A percentile compares a stretch with the other conserved stretches of the same genome.
These are phyloP conservation scores for Abelmoschus esculentus DNA, from an alignment of 345 rosid genomes.

Conservation along the genomic window DNA sequence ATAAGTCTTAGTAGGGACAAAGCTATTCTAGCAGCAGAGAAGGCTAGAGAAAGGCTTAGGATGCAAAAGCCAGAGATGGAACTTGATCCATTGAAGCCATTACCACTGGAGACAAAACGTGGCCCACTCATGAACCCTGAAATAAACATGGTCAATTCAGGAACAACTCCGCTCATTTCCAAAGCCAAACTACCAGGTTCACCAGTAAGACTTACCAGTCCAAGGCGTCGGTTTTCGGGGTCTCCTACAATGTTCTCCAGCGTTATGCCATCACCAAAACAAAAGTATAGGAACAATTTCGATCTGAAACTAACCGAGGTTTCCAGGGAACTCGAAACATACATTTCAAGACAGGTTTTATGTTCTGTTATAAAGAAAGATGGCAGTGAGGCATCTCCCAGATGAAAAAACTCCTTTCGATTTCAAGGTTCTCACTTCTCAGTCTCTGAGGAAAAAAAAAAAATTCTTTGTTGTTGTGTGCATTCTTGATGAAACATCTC, in stretches of 20 bases:
- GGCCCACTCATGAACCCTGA: constrained; percentile 58
- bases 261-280: constrained; percentile 61
- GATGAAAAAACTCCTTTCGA: constrained; percentile 20
- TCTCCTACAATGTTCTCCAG: constrained; percentile 39
- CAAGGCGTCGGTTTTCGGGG: constrained; percentile 38
- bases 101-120: constrained; percentile 68
- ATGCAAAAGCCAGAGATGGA: constrained; percentile 36
- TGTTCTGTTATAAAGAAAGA: constrained; percentile 74
- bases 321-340: constrained; percentile 82
- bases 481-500: constrained; percentile 5
- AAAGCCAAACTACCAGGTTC: constrained; percentile 9
- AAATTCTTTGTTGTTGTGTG: constrained; percentile 21
- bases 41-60: constrained; percentile 68
- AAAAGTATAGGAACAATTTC: constrained; percentile 69
- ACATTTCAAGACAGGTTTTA: constrained; percentile 80
- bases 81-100: constrained; percentile 55
- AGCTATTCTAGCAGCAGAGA: constrained; percentile 86
- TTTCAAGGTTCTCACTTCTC: constrained; percentile 28
- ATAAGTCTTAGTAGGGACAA: constrained; percentile 73
- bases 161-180: constrained; percentile 30
- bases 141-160: constrained; percentile 22
- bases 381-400: constrained; percentile 62
- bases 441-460: constrained; percentile 49
- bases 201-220: constrained; percentile 15
- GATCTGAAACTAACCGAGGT: constrained; percentile 90